Conservation (phyloP, 768 basidiomycete species). For the Mycena capillaripes region DNA sequence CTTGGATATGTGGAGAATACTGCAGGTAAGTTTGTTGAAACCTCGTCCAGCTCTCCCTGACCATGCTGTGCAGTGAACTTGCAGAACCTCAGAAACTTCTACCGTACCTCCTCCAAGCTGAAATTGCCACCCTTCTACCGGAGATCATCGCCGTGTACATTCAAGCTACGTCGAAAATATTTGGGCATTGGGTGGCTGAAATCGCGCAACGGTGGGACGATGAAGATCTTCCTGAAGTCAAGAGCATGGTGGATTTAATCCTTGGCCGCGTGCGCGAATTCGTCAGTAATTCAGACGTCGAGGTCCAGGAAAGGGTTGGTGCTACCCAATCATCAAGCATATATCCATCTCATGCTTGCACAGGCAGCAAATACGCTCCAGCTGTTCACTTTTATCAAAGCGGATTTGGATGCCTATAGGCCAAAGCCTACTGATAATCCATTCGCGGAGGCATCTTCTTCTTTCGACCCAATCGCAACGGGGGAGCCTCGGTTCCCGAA, state of each 20-base stretch:
- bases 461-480: slow-evolving; percentile 53
- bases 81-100: slow-evolving; percentile 82
- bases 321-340: neutral
- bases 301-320: slow-evolving; percentile 93
- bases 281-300: slow-evolving; percentile 75
- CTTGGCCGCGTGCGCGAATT: slow-evolving; percentile 72
- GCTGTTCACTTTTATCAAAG: slow-evolving; percentile 80
- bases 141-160: slow-evolving; percentile 85
- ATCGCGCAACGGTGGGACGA: slow-evolving; percentile 84
- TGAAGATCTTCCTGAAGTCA: slow-evolving; percentile 76
- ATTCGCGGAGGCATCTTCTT: slow-evolving; percentile 52
- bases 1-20: slow-evolving; percentile 97
- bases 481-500: slow-evolving; percentile 82
- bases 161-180: slow-evolving; percentile 88
- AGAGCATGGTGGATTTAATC: slow-evolving; percentile 72
- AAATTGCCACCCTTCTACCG: slow-evolving; percentile 67
- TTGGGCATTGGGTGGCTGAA: slow-evolving; percentile 87
- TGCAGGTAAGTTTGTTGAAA: slow-evolving; percentile 72
- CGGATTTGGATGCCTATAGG: slow-evolving; percentile 74
- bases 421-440: slow-evolving; percentile 55
- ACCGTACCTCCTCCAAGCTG: slow-evolving; percentile 75
- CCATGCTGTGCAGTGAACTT: slow-evolving; percentile 69
- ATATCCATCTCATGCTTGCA: slow-evolving; percentile 22
- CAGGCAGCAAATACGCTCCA: slow-evolving; percentile 88
- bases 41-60: slow-evolving; percentile 6